Conservation (phyloP, 2,329 filamentous ascomycete species). For the Aspergillus viridinutans region DNA sequence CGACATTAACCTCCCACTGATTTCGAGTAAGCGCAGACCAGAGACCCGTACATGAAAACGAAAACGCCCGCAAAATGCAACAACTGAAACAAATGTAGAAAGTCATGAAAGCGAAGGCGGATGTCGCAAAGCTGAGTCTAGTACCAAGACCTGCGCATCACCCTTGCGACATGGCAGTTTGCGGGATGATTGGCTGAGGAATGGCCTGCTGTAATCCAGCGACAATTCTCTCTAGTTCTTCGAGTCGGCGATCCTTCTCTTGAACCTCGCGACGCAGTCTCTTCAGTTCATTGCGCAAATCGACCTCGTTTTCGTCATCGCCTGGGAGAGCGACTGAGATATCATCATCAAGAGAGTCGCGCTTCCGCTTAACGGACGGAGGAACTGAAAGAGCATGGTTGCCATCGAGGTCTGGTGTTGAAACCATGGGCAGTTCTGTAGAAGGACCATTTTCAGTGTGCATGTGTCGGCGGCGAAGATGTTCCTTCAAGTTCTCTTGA, state of each 20-base stretch:
- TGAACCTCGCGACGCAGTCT: conserved; percentile 62
- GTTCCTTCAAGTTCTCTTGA: conserved; percentile 90
- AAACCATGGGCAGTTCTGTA: conserved; percentile 28
- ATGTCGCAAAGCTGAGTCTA: neutral
- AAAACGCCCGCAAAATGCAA: conserved; percentile 34
- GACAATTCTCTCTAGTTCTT: conserved; percentile 40
- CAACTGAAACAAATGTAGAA: conserved; percentile 10
- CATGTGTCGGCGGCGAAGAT: conserved; percentile 83
- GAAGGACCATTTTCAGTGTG: conserved; percentile 37
- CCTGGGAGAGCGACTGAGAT: conserved; percentile 23
- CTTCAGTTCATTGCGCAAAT: conserved; percentile 62
- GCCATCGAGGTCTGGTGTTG: conserved; percentile 27
- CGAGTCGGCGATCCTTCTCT: conserved; percentile 46
- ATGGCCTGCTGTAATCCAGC: conserved; percentile 35
- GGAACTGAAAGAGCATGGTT: conserved; percentile 25
- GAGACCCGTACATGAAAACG: conserved; percentile 18
- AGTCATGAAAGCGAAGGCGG: conserved; percentile 5
- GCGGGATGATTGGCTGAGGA: conserved; percentile 34
- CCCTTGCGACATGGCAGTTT: conserved; percentile 19
- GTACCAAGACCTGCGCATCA: conserved; percentile 1
- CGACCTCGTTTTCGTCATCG: conserved; percentile 40
- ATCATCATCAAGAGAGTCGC: conserved; percentile 29
- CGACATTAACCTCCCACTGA: conserved; percentile 20
- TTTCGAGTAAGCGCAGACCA: conserved; percentile 13
- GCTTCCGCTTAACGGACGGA: conserved; percentile 31